Base-by-base conservation (phyloP, 768 basidiomycete species). In the Pleurotus ostreatus region DNA sequence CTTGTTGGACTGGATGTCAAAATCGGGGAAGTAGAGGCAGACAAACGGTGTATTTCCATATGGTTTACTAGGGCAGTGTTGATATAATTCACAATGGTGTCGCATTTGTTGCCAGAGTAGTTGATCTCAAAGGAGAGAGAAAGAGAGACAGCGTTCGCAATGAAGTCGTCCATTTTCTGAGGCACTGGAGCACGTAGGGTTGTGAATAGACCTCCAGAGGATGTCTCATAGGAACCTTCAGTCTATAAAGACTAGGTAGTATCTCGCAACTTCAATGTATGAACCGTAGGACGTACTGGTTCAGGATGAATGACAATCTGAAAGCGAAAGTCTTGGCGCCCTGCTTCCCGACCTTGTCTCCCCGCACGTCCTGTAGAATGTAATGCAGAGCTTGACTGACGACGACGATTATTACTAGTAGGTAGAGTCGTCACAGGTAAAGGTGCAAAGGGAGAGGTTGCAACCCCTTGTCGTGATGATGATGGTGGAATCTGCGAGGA, bases 281-380 rank as follows among this genome's bases (percentile, higher is more conserved):
- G 1, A 16, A 49, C 3, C 5, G 26, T 5, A 22, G 18, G 20
- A 46, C 55, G 8, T 56, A 56, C 55, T 18, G 37, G 55, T 43
- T 56, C 55, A 13, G 55, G 55, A 47, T 56, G 55, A 37, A 56
- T 56, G n/a, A 44, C 43, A 16, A 56, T 26, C 23, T 56, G 46
- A 34, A 46, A 56, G 22, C 43, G 43, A 30, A 55, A 44, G 16
- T 44, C 54, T 30, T 30, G 30, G 3, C 6, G 30, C 6, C 30
- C 30, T 30, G 30, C 30, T 30, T 9, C 30, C 30, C 7, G 8
- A 30, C 30, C 30, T 30, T 30, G 30, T 30, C 7, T 30, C 1
- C 30, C 30, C 6, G 30, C 30, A 30, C 30, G 7, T 7, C 30
- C 30, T 9, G 7, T 30, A 7, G 30, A 30, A 7, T 7, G 6